Percentiles rank a stretch among this genome's conserved stretches.
Evolutionary conservation across 169 alveolate species (phyloP).

Genomic region (Plasmodium coatneyi): DNA sequence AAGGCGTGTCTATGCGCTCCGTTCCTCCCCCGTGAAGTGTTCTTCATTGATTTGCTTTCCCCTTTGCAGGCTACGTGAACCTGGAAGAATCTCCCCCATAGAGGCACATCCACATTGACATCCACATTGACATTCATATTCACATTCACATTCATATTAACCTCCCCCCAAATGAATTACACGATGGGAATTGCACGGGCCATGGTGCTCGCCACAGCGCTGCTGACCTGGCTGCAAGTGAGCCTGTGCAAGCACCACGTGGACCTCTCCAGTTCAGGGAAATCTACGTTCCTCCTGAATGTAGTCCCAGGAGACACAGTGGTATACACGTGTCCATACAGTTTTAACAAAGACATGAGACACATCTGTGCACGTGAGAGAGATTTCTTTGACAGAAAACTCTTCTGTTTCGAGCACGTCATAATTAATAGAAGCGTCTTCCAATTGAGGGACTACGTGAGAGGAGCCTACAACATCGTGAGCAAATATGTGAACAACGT

Average conservation of each 20-base stretch:
- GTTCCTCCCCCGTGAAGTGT: neutral
- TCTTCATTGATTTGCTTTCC: neutral
- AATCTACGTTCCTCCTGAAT: neutral
- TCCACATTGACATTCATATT: neutral
- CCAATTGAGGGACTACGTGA: neutral
- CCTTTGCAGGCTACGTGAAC: neutral
- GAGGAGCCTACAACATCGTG: constrained; percentile 24
- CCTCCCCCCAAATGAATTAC: neutral
- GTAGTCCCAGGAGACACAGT: constrained; percentile 40
- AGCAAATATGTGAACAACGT: neutral
- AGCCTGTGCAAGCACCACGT: neutral
- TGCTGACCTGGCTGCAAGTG: neutral
- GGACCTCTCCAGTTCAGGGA: neutral
- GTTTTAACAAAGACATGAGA: neutral
- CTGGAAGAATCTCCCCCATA: neutral
- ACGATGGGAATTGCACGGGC: neutral
- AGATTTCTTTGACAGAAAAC: neutral
- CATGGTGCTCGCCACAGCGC: neutral
- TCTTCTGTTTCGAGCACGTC: constrained; percentile 29
- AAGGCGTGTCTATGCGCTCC: neutral
- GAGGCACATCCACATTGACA: neutral
- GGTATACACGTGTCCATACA: constrained; percentile 46
- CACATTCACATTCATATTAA: neutral
- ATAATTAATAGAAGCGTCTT: neutral
- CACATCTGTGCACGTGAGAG: neutral